Conservation (phyloP, 176 grass and related monocot genomes). For the Tuctoria greenei region DNA sequence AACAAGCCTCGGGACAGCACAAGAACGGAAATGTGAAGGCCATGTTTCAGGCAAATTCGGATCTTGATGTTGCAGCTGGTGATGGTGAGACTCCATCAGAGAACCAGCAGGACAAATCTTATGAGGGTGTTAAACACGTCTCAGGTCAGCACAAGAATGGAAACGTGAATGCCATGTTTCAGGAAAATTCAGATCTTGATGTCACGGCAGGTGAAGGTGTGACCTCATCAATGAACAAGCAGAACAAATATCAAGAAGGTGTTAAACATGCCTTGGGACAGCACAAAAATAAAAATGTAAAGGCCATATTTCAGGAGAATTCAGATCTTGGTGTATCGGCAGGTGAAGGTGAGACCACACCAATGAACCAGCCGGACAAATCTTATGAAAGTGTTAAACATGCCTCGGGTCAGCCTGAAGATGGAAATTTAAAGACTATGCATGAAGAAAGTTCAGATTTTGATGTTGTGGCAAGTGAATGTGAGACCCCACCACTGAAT, state of each 20-base stretch:
- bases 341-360: background rate
- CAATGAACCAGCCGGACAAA: background rate
- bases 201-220: background rate
- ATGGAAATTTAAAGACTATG: background rate
- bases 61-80: background rate
- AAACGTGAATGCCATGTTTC: background rate
- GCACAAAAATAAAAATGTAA: background rate
- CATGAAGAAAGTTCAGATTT: background rate
- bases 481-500: background rate
- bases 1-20: background rate
- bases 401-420: background rate
- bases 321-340: background rate
- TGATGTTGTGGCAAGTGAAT: background rate
- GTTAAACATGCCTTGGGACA: background rate
- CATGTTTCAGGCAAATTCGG: constrained; percentile 1
- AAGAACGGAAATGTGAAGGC: background rate
- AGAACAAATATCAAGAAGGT: background rate
- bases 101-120: background rate
- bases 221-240: background rate
- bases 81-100: background rate
- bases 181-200: background rate
- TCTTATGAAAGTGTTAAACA: background rate
- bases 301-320: background rate
- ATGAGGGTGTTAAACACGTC: background rate
- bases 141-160: background rate